phyloP scores from a whole-genome alignment of 1,284 basidiomycete genomes.

The Cryptococcus wingfieldii region DNA sequence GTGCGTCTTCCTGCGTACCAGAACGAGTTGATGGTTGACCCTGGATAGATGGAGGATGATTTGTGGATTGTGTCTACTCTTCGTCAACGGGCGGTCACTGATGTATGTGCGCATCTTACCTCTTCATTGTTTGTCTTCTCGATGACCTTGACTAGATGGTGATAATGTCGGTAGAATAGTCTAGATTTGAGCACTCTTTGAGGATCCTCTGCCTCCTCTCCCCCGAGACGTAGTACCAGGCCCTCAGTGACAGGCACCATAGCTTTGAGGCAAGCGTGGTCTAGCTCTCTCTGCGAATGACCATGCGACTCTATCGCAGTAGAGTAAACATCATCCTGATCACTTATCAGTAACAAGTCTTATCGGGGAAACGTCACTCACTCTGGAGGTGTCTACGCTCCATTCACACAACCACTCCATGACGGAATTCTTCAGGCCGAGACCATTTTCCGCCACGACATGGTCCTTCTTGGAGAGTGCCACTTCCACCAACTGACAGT shows the following conservation, averaged over 20 bases:
- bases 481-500: slow-evolving; percentile 67
- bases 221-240: slow-evolving; percentile 62
- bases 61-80: slow-evolving; percentile 4
- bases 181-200: slow-evolving; percentile 65
- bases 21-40: not conserved
- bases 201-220: slow-evolving; percentile 60
- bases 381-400: slow-evolving; percentile 49
- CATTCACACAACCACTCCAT: slow-evolving; percentile 72
- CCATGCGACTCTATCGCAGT: slow-evolving; percentile 2
- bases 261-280: slow-evolving; percentile 65
- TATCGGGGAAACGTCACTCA: slow-evolving; percentile 9
- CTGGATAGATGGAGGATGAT: slow-evolving; percentile 8
- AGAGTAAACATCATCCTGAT: slow-evolving; percentile 20
- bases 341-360: not conserved
- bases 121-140: slow-evolving; percentile 48
- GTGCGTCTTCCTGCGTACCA: slow-evolving; percentile 3
- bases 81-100: too few species aligned
- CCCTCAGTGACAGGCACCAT: slow-evolving; percentile 71
- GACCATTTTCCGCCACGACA: slow-evolving; percentile 64
- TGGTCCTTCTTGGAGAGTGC: slow-evolving; percentile 62
- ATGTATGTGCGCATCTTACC: slow-evolving; percentile 5
- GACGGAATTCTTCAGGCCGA: slow-evolving; percentile 62
- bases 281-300: slow-evolving; percentile 56
- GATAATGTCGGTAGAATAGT: slow-evolving; percentile 71
- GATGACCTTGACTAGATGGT: slow-evolving; percentile 62